phyloP scores from a whole-genome alignment of 2,329 filamentous ascomycete species.

The Pseudocercospora eumusae region DNA sequence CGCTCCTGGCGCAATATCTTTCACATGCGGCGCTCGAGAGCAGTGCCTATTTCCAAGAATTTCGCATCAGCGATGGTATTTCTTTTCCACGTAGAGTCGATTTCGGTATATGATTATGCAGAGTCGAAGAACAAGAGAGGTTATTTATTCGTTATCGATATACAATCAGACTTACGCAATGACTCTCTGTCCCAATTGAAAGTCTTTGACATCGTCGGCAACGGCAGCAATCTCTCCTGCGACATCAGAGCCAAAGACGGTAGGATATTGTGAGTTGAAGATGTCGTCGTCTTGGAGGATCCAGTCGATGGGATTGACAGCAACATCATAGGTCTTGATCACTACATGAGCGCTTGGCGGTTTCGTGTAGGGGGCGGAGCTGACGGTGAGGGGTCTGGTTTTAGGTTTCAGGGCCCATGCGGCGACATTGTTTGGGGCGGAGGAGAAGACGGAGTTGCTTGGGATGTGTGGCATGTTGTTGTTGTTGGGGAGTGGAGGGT shows the following conservation, averaged over 20 bases:
- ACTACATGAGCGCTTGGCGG: conserved; percentile 44
- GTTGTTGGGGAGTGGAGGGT: not conserved
- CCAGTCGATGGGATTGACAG: conserved; percentile 50
- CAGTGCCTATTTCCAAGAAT: conserved; percentile 21
- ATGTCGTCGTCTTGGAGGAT: conserved; percentile 39
- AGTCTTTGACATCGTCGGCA: conserved; percentile 48
- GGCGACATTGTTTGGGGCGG: conserved; percentile 36
- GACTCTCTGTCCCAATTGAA: conserved; percentile 50
- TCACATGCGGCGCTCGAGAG: conserved; percentile 18
- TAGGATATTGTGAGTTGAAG: conserved; percentile 40
- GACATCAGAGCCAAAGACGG: conserved; percentile 47
- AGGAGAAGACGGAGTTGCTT: conserved; percentile 3
- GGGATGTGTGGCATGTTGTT: not conserved
- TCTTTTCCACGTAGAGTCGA: not conserved
- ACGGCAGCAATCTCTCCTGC: conserved; percentile 52
- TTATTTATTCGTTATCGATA: too few species aligned
- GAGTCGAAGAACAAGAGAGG: not conserved
- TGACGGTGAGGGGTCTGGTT: conserved; percentile 39
- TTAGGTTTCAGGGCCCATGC: conserved; percentile 42
- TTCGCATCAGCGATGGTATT: not conserved
- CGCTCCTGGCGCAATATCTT: conserved; percentile 21
- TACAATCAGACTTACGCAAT: conserved; percentile 41
- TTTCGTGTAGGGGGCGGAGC: conserved; percentile 41
- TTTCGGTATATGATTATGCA: not conserved
- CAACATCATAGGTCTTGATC: conserved; percentile 44